A percentile compares a stretch with the other conserved stretches of the same genome.
Conservation (phyloP, 2,329 filamentous ascomycete genomes). For the Pseudogymnoascus sp. region DNA sequence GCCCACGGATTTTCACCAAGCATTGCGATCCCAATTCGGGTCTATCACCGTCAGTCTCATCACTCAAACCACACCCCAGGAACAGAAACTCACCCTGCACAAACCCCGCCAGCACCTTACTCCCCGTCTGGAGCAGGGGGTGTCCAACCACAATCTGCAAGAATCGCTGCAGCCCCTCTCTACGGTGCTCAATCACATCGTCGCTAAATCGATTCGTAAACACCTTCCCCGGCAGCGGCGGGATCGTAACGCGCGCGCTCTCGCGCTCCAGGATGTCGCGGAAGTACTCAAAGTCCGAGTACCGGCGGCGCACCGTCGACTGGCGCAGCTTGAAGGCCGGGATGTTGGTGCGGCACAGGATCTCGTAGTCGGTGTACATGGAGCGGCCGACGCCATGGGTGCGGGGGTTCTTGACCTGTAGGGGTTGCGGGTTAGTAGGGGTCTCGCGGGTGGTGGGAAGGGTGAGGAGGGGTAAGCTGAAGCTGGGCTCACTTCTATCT, state of each 20-base stretch:
- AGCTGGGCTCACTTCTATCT: conserved; percentile 72
- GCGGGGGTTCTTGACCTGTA: conserved; percentile 81
- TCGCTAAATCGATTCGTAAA: conserved; percentile 98
- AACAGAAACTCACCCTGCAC: conserved; percentile 68
- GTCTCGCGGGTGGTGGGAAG: not conserved
- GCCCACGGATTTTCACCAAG: conserved; percentile 53
- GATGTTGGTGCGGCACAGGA: conserved; percentile 96
- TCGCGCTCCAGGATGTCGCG: conserved; percentile 96
- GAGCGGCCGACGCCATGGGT: conserved; percentile 88
- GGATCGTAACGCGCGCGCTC: conserved; percentile 87
- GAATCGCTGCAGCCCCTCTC: conserved; percentile 89
- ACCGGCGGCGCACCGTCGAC: conserved; percentile 81
- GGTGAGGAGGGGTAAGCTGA: not conserved
- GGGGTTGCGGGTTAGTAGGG: conserved; percentile 9
- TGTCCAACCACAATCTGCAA: conserved; percentile 96
- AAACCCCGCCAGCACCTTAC: conserved; percentile 91
- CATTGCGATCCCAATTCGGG: conserved; percentile 85
- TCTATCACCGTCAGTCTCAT: conserved; percentile 37
- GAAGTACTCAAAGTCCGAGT: conserved; percentile 98
- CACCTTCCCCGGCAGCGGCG: conserved; percentile 90
- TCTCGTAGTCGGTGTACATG: conserved; percentile 99
- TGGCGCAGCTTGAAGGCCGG: conserved; percentile 94
- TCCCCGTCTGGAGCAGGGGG: conserved; percentile 91
- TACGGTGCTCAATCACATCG: conserved; percentile 91
- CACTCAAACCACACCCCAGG: not conserved